phyloP scores from a whole-genome alignment of 257 asterid genomes.

The Fraxinus cuspidata region DNA sequence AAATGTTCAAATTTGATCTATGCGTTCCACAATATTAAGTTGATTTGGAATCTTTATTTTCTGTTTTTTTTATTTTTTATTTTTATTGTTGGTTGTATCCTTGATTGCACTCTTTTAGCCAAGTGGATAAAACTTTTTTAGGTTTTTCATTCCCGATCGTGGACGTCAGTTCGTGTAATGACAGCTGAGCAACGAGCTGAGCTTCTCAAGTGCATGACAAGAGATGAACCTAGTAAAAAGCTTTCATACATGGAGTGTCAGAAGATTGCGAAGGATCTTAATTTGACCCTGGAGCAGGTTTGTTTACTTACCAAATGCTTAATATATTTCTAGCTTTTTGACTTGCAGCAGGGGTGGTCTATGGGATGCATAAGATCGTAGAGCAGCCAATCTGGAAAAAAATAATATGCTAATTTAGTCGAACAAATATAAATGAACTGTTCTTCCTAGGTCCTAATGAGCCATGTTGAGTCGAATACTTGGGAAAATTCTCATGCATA shows the following conservation, averaged over 20 bases:
- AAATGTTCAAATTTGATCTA: background rate
- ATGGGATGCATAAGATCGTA: constrained; percentile 14
- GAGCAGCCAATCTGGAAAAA: background rate
- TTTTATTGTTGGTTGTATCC: background rate
- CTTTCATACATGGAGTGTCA: constrained; percentile 72
- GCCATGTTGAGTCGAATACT: background rate
- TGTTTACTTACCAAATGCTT: constrained; percentile 33
- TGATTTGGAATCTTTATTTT: constrained; percentile 12
- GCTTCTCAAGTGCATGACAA: constrained; percentile 60
- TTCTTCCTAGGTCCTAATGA: background rate
- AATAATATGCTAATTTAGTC: constrained; percentile 19
- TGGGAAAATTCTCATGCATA: no score
- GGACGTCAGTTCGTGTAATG: constrained; percentile 74
- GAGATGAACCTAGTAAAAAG: constrained; percentile 55
- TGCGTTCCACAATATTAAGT: constrained; percentile 5
- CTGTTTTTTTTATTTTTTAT: background rate
- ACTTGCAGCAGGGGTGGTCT: constrained; percentile 3
- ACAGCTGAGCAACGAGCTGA: constrained; percentile 75
- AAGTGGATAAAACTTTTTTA: constrained; percentile 37
- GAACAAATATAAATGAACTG: background rate
- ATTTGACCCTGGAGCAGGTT: constrained; percentile 92
- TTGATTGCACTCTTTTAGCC: constrained; percentile 14
- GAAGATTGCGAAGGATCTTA: constrained; percentile 78
- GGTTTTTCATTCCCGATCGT: constrained; percentile 71
- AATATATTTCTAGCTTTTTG: constrained; percentile 9